Base-by-base conservation (phyloP, 768 basidiomycete genomes). In the Trametes cingulata region DNA sequence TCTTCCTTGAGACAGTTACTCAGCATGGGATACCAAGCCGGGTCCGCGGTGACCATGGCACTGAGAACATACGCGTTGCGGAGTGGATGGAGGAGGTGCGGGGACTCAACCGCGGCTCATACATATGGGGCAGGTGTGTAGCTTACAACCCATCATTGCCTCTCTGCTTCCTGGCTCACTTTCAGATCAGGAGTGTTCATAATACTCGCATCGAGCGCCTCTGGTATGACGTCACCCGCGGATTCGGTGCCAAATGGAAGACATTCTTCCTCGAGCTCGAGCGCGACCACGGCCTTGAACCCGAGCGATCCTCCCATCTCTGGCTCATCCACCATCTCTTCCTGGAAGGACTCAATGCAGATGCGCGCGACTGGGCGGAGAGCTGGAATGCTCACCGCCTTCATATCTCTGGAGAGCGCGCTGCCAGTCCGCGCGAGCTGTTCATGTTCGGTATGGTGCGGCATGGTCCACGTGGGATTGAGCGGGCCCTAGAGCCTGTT, bases 21-120 rank as follows among this genome's bases (percentile, higher is more conserved):
- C 36, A 22, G 0, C 71, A 73, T 63, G 76, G 77, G 4, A 46
- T 72, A 5, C 76, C 76, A 2, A 63, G 60, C 4, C 51, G 63
- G 2, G 51, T 69, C 10, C 56, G 74, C 9, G 78, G 76, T 4
- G 77, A 80, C 58, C 74, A 76, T 68, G 77, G 79, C 1, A 68
- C 71, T 0, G 75, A 78, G 58, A 79, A 78, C 62, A 63, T 63
- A 9, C 53, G 65, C 9, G 70, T 74, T 10, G 69, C 76, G 1
- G 46, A 71, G 0, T 72, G 62, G 27, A 79, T 79, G 77, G 72
- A 77, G 17, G 40, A 72, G 39, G 25, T 46, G 1, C 60, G 67
- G 8, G 77, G 78, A 1, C 63, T 67, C 0, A 68, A 72, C 35
- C 58, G 70, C 14, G 73, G 65, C 19, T 68, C 68, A 6, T 74